Evolutionary conservation across 2,329 filamentous ascomycete genomes (phyloP).

Genomic region (Sphaerulina populicola): DNA sequence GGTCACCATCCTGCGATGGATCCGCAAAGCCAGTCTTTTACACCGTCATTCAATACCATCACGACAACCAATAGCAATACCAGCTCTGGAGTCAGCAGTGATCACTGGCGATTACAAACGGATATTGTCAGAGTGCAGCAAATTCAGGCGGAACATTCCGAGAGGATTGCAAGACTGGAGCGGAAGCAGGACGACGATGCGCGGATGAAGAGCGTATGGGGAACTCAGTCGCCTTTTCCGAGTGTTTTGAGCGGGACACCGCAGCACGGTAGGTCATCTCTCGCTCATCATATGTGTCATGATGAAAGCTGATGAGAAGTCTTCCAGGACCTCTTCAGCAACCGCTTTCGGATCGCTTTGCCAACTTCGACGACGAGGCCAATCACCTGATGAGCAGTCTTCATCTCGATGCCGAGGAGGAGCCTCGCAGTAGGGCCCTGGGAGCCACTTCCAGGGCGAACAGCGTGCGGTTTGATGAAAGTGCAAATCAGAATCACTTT

Average conservation of each 20-base stretch:
- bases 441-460: slow-evolving; percentile 88
- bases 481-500: slow-evolving; percentile 84
- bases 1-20: slow-evolving; percentile 43
- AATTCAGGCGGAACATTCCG: slow-evolving; percentile 52
- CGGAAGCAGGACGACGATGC: slow-evolving; percentile 55
- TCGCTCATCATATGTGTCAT: neutral
- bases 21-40: slow-evolving; percentile 54
- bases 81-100: slow-evolving; percentile 39
- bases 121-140: slow-evolving; percentile 55
- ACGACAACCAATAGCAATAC: slow-evolving; percentile 8
- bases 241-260: slow-evolving; percentile 72
- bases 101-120: slow-evolving; percentile 56
- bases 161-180: slow-evolving; percentile 54
- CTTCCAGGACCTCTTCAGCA: slow-evolving; percentile 65
- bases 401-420: slow-evolving; percentile 78
- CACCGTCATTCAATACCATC: slow-evolving; percentile 39
- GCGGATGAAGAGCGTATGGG: slow-evolving; percentile 77
- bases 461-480: slow-evolving; percentile 95
- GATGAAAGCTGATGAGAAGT: neutral
- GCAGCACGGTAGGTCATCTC: slow-evolving; percentile 65
- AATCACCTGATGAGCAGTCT: slow-evolving; percentile 71
- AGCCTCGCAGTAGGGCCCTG: slow-evolving; percentile 55
- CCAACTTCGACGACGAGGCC: slow-evolving; percentile 79
- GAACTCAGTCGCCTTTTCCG: slow-evolving; percentile 77
- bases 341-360: slow-evolving; percentile 74